Evolutionary conservation across 257 asterid genomes (phyloP).

Genomic region (Perilla frutescens): DNA sequence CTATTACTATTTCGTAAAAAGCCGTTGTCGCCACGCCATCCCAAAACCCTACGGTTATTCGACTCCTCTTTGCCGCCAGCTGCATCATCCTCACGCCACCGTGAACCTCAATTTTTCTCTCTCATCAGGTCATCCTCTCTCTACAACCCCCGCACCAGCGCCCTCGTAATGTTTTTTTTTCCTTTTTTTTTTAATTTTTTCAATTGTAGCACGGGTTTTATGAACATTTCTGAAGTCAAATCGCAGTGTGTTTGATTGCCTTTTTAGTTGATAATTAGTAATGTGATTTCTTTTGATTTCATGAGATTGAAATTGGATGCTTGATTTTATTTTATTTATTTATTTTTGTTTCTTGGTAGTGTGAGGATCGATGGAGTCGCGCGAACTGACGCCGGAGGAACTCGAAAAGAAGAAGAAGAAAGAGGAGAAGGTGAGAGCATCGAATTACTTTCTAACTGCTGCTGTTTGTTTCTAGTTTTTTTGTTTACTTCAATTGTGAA

Average conservation of each 20-base stretch:
- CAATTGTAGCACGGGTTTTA: neutral
- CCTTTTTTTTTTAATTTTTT: neutral
- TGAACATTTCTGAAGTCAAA: neutral
- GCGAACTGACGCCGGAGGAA: slow-evolving; percentile 67
- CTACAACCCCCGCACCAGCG: neutral
- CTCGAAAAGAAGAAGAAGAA: slow-evolving; percentile 91
- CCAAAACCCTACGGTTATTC: slow-evolving; percentile 36
- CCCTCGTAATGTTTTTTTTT: no score
- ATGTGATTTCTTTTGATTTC: neutral
- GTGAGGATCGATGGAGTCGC: slow-evolving; percentile 49
- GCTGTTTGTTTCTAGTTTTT: slow-evolving; percentile 4
- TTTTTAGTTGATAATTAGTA: neutral
- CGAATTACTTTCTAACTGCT: neutral
- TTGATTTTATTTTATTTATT: neutral
- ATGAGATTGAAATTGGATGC: neutral
- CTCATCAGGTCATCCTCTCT: slow-evolving; percentile 13
- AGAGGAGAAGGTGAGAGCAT: slow-evolving; percentile 76
- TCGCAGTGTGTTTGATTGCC: neutral
- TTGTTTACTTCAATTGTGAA: neutral
- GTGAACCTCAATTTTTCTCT: neutral
- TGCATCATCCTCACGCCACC: neutral
- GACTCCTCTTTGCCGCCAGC: slow-evolving; percentile 8
- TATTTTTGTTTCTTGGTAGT: slow-evolving; percentile 25
- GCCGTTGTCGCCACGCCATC: neutral
- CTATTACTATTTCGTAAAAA: neutral